Evolutionary conservation across 208 protist genomes (phyloP).

Genomic region (Wallacemonas rigidus): DNA sequence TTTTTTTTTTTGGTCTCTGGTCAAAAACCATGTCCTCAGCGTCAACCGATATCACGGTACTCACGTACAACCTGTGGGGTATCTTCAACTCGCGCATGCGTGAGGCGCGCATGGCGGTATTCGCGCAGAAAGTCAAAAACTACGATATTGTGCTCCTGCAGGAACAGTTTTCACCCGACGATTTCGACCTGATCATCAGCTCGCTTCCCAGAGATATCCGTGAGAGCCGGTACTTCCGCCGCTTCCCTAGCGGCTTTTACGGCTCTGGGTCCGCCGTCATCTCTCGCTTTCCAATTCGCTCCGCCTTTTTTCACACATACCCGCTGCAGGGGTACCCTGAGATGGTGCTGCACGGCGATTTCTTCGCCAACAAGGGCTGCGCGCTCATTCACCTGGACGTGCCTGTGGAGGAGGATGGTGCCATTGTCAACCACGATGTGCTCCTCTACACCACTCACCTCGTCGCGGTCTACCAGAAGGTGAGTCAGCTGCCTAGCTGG

Average conservation of each 20-base stretch:
- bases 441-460: slow-evolving; percentile 83
- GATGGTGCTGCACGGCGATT: slow-evolving; percentile 87
- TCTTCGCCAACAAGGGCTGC: slow-evolving; percentile 88
- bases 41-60: slow-evolving; percentile 51
- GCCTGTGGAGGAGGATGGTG: slow-evolving; percentile 34
- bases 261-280: slow-evolving; percentile 86
- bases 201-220: slow-evolving; percentile 43
- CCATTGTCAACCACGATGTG: slow-evolving; percentile 48
- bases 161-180: slow-evolving; percentile 78
- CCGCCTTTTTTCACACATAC: slow-evolving; percentile 75
- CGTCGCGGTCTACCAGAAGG: slow-evolving; percentile 79
- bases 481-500: slow-evolving; percentile 55
- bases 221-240: slow-evolving; percentile 58
- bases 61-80: slow-evolving; percentile 89
- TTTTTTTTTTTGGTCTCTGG: slow-evolving; percentile 7
- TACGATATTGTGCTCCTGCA: slow-evolving; percentile 89
- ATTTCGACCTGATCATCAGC: slow-evolving; percentile 70
- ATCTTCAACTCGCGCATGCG: slow-evolving; percentile 90
- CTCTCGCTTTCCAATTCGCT: slow-evolving; percentile 78
- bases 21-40: slow-evolving; percentile 13
- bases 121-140: slow-evolving; percentile 72
- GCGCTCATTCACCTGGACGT: slow-evolving; percentile 70
- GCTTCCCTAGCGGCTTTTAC: slow-evolving; percentile 86
- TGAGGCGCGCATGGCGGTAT: slow-evolving; percentile 68
- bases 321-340: slow-evolving; percentile 86